Conservation (phyloP, 2,329 filamentous ascomycete species). For the Fusarium sp. region DNA sequence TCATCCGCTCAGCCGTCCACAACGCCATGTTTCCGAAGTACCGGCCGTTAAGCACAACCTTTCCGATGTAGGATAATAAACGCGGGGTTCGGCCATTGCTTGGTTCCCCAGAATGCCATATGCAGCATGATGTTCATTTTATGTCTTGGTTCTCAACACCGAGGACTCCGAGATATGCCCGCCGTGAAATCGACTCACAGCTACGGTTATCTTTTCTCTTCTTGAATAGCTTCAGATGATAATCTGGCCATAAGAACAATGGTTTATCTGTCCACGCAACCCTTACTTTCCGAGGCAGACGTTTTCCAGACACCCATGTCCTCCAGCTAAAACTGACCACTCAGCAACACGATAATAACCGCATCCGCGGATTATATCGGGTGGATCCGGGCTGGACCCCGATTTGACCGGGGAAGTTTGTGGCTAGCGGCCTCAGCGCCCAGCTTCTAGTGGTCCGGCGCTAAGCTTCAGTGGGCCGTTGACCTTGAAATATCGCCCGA, state of each 20-base stretch:
- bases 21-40: constrained; percentile 10
- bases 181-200: background rate
- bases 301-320: constrained; percentile 1
- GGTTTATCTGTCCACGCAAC: background rate
- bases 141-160: constrained; percentile 5
- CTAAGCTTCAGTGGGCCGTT: constrained; percentile 40
- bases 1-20: constrained; percentile 1
- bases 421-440: constrained; percentile 30
- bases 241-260: no score
- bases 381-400: constrained; percentile 44
- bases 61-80: constrained; percentile 5
- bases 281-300: constrained; percentile 7
- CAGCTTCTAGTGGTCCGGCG: constrained; percentile 40
- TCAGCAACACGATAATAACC: constrained; percentile 28
- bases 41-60: constrained; percentile 4
- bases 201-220: background rate
- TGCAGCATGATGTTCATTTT: background rate
- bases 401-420: constrained; percentile 27
- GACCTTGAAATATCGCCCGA: constrained; percentile 43
- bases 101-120: background rate
- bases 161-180: constrained; percentile 34
- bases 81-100: constrained; percentile 19
- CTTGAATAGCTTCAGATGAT: background rate
- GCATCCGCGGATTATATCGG: constrained; percentile 33
- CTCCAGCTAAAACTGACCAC: constrained; percentile 5